phyloP scores from a whole-genome alignment of 768 basidiomycete species.

The Mycena venus region DNA sequence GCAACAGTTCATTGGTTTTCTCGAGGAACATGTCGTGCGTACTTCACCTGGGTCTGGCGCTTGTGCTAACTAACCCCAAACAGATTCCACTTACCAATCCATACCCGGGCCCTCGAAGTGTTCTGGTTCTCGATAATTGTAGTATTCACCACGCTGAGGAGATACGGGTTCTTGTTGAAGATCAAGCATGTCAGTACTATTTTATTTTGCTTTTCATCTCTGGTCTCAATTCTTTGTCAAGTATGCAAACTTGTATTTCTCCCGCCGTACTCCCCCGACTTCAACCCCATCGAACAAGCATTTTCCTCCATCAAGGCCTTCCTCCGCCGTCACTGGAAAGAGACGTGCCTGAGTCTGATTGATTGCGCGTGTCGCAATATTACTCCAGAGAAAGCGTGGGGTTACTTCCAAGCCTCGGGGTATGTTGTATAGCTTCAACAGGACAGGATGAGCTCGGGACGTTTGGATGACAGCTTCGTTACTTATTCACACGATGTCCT shows the following conservation, averaged over 20 bases:
- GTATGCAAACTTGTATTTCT: neutral
- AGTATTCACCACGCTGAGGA: neutral
- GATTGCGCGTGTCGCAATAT: neutral
- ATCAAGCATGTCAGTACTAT: neutral
- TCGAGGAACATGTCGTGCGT: constrained; percentile 28
- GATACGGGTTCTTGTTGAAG: neutral
- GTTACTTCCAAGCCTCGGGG: neutral
- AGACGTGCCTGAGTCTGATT: neutral
- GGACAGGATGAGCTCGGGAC: no score
- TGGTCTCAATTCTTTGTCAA: neutral
- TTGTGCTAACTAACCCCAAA: neutral
- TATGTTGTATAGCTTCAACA: neutral
- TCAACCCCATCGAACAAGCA: neutral
- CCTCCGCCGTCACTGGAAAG: neutral
- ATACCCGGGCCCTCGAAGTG: constrained; percentile 35
- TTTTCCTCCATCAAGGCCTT: neutral
- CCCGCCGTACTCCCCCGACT: neutral
- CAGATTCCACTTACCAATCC: constrained; percentile 28
- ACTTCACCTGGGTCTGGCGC: no score
- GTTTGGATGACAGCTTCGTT: no score
- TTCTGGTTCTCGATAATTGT: neutral
- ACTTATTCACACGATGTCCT: no score
- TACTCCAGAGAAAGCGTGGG: neutral
- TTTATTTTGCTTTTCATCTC: neutral
- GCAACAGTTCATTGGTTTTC: constrained; percentile 36